These are phyloP conservation scores for Carex parvula DNA, from an alignment of 176 grass and related monocot genomes.

Conservation along the genomic window DNA sequence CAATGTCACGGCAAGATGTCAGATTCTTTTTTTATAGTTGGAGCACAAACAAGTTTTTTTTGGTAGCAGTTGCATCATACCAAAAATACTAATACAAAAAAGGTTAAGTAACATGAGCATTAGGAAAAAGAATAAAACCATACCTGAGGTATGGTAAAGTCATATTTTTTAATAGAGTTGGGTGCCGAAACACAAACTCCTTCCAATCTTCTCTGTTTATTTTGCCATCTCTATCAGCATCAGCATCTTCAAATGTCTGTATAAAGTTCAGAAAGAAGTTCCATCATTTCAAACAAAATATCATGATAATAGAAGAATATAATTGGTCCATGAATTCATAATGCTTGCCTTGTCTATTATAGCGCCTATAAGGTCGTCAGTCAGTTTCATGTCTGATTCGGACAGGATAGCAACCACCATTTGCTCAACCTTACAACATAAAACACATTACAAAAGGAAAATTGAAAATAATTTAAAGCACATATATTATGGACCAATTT, in stretches of 20 bases:
- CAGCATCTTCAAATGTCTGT: conserved; percentile 85
- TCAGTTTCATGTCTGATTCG: conserved; percentile 59
- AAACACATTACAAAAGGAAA: background rate
- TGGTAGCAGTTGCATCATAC: background rate
- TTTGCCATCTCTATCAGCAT: conserved; percentile 66
- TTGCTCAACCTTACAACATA: conserved; percentile 60
- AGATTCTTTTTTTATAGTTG: background rate
- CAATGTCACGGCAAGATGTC: conserved; percentile 1
- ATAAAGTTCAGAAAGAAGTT: conserved; percentile 4
- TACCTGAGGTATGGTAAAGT: conserved; percentile 75
- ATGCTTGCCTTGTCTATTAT: conserved; percentile 63
- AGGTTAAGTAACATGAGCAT: background rate
- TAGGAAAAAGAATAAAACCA: conserved; percentile 8
- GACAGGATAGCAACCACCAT: conserved; percentile 82
- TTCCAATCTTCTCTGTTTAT: conserved; percentile 83
- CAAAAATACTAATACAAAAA: background rate
- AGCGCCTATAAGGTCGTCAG: conserved; percentile 58
- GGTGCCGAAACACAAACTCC: conserved; percentile 53
- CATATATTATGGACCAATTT: background rate
- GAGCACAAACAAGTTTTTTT: background rate
- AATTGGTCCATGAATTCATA: conserved; percentile 2
- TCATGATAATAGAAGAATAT: background rate
- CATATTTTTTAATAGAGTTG: conserved; percentile 83
- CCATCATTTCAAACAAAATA: background rate
- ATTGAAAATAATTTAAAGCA: background rate